Conservation (phyloP, 2,329 filamentous ascomycete species). For the Teratosphaeria zuluensis region DNA sequence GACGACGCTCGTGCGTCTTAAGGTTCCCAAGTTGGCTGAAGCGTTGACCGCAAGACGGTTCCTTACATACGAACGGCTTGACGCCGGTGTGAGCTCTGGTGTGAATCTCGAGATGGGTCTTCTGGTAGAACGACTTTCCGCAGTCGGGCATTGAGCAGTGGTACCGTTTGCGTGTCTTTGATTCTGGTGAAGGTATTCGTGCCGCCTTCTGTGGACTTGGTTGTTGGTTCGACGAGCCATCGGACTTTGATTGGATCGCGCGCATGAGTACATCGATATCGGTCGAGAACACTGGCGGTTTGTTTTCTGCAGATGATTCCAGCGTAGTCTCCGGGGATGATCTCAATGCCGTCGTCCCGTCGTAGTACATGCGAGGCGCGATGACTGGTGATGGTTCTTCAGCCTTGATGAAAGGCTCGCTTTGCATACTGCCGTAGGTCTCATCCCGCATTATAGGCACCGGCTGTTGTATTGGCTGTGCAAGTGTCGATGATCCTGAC, state of each 20-base stretch:
- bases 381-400: constrained; percentile 35
- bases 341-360: constrained; percentile 7
- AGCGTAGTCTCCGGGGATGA: constrained; percentile 31
- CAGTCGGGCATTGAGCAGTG: constrained; percentile 66
- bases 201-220: background rate
- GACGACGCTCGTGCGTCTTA: constrained; percentile 80
- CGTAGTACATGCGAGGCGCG: constrained; percentile 30
- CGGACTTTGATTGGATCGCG: constrained; percentile 61
- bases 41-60: constrained; percentile 61
- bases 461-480: constrained; percentile 11
- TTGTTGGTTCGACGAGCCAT: background rate
- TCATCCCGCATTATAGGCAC: constrained; percentile 12
- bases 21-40: constrained; percentile 90
- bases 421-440: constrained; percentile 15
- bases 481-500: constrained; percentile 6
- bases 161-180: constrained; percentile 52
- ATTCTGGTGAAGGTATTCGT: background rate
- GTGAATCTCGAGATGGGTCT: constrained; percentile 88
- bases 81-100: constrained; percentile 78
- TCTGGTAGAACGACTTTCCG: constrained; percentile 76
- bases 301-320: constrained; percentile 30
- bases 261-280: constrained; percentile 83
- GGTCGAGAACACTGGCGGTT: constrained; percentile 57
- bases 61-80: constrained; percentile 79
- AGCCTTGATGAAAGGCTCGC: constrained; percentile 33